Evolutionary conservation across 768 basidiomycete species (phyloP).

Genomic region (Mycena venus): DNA sequence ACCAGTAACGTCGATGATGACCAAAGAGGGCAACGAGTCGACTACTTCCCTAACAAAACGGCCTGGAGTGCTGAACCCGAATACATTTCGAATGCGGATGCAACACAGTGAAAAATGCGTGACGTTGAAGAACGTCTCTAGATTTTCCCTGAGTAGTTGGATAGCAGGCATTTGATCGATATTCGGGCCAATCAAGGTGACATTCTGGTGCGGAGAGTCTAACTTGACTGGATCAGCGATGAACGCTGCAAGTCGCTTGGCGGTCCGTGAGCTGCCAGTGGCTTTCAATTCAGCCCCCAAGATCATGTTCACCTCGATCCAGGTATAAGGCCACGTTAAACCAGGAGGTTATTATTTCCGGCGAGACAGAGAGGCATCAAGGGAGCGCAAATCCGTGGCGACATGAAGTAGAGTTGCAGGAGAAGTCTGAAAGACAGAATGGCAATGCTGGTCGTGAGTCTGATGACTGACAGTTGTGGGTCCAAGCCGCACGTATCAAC

Average conservation of each 20-base stretch:
- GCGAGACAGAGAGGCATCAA: constrained; percentile 1
- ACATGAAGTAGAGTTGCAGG: not conserved
- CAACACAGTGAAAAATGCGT: not conserved
- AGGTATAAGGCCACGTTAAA: not conserved
- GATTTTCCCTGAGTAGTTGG: not conserved
- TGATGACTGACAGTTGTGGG: too few species aligned
- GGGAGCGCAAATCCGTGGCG: not conserved
- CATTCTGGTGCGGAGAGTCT: not conserved
- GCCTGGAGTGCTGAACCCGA: not conserved
- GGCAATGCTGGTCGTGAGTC: too few species aligned
- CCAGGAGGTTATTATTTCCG: constrained; percentile 2
- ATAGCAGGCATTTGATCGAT: not conserved
- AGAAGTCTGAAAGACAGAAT: too few species aligned
- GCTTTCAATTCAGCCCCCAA: not conserved
- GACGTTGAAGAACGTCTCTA: not conserved
- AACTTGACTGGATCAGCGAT: not conserved
- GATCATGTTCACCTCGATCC: not conserved
- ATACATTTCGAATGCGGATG: not conserved
- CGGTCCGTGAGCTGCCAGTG: not conserved
- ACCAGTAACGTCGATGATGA: not conserved
- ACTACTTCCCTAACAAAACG: not conserved
- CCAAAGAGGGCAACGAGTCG: not conserved
- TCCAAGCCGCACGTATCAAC: too few species aligned
- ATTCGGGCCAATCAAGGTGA: not conserved
- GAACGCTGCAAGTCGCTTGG: not conserved